Percentiles rank a stretch among this genome's conserved stretches.
phyloP scores from a whole-genome alignment of 2,329 filamentous ascomycete species.

The Westerdykella aurantiaca region DNA sequence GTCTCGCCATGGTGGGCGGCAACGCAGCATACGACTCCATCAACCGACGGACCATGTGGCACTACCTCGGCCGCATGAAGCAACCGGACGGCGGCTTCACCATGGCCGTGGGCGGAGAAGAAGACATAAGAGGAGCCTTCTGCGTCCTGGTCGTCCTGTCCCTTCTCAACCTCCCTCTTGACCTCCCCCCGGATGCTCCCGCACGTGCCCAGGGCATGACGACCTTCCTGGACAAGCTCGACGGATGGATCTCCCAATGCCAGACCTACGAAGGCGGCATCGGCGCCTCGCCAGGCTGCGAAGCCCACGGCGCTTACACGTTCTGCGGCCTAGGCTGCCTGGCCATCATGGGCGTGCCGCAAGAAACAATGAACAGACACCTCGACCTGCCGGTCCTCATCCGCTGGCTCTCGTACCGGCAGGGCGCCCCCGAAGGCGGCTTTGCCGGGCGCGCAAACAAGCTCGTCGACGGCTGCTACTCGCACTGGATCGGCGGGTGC shows the following conservation, averaged over 20 bases:
- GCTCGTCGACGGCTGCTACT: conserved; percentile 96
- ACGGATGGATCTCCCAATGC: conserved; percentile 76
- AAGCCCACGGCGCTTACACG: conserved; percentile 94
- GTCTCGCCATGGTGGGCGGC: conserved; percentile 72
- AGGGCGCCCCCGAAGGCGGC: conserved; percentile 86
- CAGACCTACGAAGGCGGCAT: conserved; percentile 96
- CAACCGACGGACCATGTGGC: conserved; percentile 82
- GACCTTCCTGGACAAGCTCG: conserved; percentile 65
- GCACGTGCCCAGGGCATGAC: conserved; percentile 58
- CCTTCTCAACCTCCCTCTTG: conserved; percentile 74
- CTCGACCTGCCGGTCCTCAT: conserved; percentile 72
- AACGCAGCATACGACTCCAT: conserved; percentile 67
- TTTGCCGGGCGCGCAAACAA: conserved; percentile 95
- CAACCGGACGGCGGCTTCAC: conserved; percentile 84
- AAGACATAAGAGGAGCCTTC: conserved; percentile 90
- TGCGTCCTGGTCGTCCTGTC: conserved; percentile 82
- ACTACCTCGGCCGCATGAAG: conserved; percentile 82
- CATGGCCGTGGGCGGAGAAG: conserved; percentile 79
- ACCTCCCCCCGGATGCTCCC: conserved; percentile 67
- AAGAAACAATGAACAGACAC: conserved; percentile 66
- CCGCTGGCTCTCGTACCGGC: conserved; percentile 82
- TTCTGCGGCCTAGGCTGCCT: conserved; percentile 91
- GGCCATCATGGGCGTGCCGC: conserved; percentile 74
- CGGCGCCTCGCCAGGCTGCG: conserved; percentile 73
- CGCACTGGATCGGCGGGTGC: conserved; percentile 93